phyloP scores from a whole-genome alignment of 495 filamentous ascomycete genomes.

The Penicillium steckii region DNA sequence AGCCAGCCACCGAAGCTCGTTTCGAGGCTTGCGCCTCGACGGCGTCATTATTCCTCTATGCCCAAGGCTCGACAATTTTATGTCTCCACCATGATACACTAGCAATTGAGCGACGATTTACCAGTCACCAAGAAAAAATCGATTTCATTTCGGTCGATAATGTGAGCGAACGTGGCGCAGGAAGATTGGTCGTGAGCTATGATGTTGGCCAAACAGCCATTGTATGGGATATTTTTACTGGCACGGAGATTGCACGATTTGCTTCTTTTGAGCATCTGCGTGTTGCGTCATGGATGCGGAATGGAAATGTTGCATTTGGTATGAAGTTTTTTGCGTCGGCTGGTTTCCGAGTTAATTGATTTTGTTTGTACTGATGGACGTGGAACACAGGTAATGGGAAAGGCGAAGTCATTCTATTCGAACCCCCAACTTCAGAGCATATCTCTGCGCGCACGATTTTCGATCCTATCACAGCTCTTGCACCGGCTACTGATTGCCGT shows the following conservation, averaged over 20 bases:
- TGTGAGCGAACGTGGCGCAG: conserved; percentile 82
- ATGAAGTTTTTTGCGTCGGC: conserved; percentile 18
- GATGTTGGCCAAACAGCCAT: conserved; percentile 90
- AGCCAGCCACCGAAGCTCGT: conserved; percentile 48
- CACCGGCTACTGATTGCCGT: conserved; percentile 87
- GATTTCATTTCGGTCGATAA: conserved; percentile 86
- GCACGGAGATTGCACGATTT: conserved; percentile 86
- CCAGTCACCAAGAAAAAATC: conserved; percentile 79
- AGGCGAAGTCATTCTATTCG: conserved; percentile 92
- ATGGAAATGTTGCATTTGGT: conserved; percentile 98
- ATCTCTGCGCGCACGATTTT: conserved; percentile 90
- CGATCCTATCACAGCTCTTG: conserved; percentile 88
- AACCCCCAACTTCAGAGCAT: conserved; percentile 90
- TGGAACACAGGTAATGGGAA: conserved; percentile 69
- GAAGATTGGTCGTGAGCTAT: conserved; percentile 87
- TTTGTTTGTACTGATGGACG: conserved; percentile 7
- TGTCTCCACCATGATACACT: conserved; percentile 90
- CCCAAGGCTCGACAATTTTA: conserved; percentile 73
- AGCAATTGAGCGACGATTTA: conserved; percentile 84
- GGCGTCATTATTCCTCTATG: conserved; percentile 81
- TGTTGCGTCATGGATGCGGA: conserved; percentile 92
- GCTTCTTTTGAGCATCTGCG: conserved; percentile 83
- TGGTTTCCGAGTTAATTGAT: background rate
- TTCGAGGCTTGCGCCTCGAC: conserved; percentile 87
- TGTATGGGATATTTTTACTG: conserved; percentile 94